phyloP scores from a whole-genome alignment of 352 stramenopile genomes.

The Phytophthora citrophthora region DNA sequence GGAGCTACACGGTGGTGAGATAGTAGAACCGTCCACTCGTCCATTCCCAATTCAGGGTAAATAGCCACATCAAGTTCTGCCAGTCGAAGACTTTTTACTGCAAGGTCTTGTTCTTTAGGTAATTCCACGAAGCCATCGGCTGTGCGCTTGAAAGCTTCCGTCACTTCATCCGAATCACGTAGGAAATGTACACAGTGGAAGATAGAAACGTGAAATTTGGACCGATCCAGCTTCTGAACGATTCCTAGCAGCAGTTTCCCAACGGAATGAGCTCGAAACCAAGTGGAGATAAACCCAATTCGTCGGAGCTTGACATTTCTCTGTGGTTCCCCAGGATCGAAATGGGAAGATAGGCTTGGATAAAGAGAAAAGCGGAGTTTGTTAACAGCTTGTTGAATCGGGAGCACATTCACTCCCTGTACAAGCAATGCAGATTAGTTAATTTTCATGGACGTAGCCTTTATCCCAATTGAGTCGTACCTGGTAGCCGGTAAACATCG shows the following conservation, averaged over 20 bases:
- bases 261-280: slow-evolving; percentile 72
- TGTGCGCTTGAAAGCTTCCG: slow-evolving; percentile 38
- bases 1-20: slow-evolving; percentile 76
- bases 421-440: not conserved
- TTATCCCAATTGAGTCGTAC: slow-evolving; percentile 13
- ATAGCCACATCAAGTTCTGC: slow-evolving; percentile 78
- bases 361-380: slow-evolving; percentile 38
- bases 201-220: slow-evolving; percentile 57
- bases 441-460: not conserved
- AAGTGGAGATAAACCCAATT: slow-evolving; percentile 68
- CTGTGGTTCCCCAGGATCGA: not conserved
- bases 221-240: slow-evolving; percentile 56
- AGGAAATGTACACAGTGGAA: slow-evolving; percentile 68
- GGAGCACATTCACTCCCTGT: slow-evolving; percentile 42
- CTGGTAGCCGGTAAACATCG: slow-evolving; percentile 78
- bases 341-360: slow-evolving; percentile 39
- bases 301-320: slow-evolving; percentile 19
- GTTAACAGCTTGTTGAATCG: slow-evolving; percentile 44
- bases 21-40: slow-evolving; percentile 71
- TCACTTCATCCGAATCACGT: slow-evolving; percentile 49
- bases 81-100: slow-evolving; percentile 44
- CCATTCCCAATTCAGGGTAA: slow-evolving; percentile 88
- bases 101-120: slow-evolving; percentile 36
- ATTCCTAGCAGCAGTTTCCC: slow-evolving; percentile 68
- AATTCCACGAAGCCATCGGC: slow-evolving; percentile 63